Evolutionary conservation across 108 stramenopile genomes (phyloP), one percentile per base, ranked within the genome.

Genomic region (Mayamaea pseudoterrestris): DNA sequence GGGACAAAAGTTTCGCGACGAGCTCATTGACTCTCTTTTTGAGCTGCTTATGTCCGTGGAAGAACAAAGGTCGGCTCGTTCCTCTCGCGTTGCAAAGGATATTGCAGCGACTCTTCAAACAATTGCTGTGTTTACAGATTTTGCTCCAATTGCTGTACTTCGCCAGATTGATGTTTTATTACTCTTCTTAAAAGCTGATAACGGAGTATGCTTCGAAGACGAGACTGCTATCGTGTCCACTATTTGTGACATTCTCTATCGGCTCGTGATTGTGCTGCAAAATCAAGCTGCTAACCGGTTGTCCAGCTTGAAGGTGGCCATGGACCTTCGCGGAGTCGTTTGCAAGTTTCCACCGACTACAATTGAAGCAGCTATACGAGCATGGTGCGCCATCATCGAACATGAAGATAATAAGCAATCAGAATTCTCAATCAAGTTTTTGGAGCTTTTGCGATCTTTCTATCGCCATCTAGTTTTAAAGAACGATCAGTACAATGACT

Each of bases 161-260:
- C 59, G 66, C 12, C 91, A 96, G 54, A 35, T 91, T 1, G 84
- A 90, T 43, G 90, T 84, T 17, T 53, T 96, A 8, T 53, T 87
- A 6, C 95, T 91, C 3, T 96, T 94, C 52, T 62, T 95, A 41
- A 96, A 96, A 65, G 83, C 76, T 2, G 92, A 95, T 34, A 94
- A 94, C 53, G 79, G 72, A 8, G 52, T 81, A 7, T 37, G 69
- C 0, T 48, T 59, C 39, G 46, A 55, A 18, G 67, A 74, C 45
- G 85, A 93, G 44, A 44, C 73, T 7, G 46, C 50, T n/a, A 77
- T 93, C 47, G 78, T 79, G 12, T 47, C 63, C 17, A 60, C 57
- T 14, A 42, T 79, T 26, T 80, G 86, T 56, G 62, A 54, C 34
- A 76, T 88, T 20, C 30, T 93, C 13, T 69, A 65, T 29, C 54